Base-by-base conservation (phyloP, 2,329 filamentous ascomycete species). In the Talaromyces verruculosus region DNA sequence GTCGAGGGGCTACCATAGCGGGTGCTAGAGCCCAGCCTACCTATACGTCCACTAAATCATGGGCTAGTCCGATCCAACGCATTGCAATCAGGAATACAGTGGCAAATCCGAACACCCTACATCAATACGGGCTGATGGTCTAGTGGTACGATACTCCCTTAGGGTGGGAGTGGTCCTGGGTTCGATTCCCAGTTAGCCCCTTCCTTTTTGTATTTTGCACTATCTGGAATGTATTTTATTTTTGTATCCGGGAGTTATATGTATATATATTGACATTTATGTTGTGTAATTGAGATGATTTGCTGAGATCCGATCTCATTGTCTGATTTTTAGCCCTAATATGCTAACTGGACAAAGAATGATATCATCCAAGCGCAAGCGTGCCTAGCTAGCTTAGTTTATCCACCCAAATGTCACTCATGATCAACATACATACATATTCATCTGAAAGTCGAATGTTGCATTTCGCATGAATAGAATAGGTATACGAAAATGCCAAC, bases 121-220 rank as follows among this genome's bases (percentile, higher is more conserved):
- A 41, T 30, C 22, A 43, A n/a, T n/a, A 28, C 15, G 57, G 57
- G 57, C 57, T 60, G 57, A 60, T 60, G 57, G 57, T 60, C 57
- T 60, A 60, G 57, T 60, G 57, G 57, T 60, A 60, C 57, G 57
- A 60, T 60, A 60, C 57, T 60, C 57, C 57, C 57, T 60, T 60
- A 60, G 57, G 57, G 57, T 60, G 57, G 57, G 57, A 60, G 57
- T 60, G 57, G 57, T 60, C 57, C 57, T 60, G 57, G 57, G 57
- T 60, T 60, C 57, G 57, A 60, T 60, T 60, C 57, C 57, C 57
- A 60, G 57, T 60, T 60, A 60, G 57, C 57, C 57, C 57, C 57
- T 41, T 11, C 0, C 2, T 45, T 60, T 45, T 60, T 43, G 22
- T 10, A 6, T n/a, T 8, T n/a, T n/a, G n/a, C n/a, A n/a, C n/a